Base-by-base conservation (phyloP, 2,329 filamentous ascomycete species). In the Aspergillus ibericus region DNA sequence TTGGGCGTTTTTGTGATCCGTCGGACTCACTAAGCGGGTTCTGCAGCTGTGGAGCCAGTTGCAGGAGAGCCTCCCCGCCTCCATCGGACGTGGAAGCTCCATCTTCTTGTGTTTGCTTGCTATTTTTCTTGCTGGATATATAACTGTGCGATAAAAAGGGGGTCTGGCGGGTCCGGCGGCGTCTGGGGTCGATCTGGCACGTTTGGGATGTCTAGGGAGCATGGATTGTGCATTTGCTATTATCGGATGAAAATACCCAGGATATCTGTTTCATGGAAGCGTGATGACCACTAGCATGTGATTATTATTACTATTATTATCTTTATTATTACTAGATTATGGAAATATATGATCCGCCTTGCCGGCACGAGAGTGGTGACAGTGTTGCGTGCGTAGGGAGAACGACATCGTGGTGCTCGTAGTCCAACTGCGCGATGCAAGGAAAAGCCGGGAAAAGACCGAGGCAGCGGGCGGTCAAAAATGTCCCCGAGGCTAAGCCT, bases 1-100 rank as follows among this genome's bases (percentile, higher is more conserved):
- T 66, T 82, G 46, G 80, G 78, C 8, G 75, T 82, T 15, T 82
- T 81, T 63, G 78, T 82, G 58, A 79, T 82, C 64, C 77, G 77
- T 51, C 74, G 80, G 63, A 75, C 74, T 44, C 69, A 69, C 53
- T 75, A 67, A 66, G 44, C 53, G 32, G 46, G 35, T 20, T 55
- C 46, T 25, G 50, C 35, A 27, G 29, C 35, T 35, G 46, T 38
- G 29, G 47, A 35, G 47, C 20, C 32, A 34, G 46, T 22, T 52
- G 20, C 22, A 16, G 29, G 20, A 16, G 27, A 13, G 16, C 25
- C 16, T 44, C 36, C 27, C 44, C 40, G 29, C 47, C 38, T 42
- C 20, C 35, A 35, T 49, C 13, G 5, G 2, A 7, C 32, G 18
- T 54, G 12, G 32, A 46, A 25, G 22, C 47, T 53, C 38, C 25